These are phyloP conservation scores for Schwanniomyces vanrijiae DNA, from an alignment of 805 yeast genomes.

Conservation along the genomic window DNA sequence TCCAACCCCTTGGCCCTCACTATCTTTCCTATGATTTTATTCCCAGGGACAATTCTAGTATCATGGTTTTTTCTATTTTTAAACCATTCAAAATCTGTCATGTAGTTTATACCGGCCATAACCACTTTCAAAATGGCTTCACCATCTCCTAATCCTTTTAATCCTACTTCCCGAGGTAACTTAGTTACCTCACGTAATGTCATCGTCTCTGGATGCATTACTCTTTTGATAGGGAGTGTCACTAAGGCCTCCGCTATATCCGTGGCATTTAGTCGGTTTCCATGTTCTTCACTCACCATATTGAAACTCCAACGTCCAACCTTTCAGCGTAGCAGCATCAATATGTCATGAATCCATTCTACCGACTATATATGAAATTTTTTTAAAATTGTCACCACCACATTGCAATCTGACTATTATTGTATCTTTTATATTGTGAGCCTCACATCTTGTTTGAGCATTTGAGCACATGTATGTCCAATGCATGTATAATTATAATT, in stretches of 20 bases:
- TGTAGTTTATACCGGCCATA: conserved; percentile 26
- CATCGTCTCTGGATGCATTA: conserved; percentile 18
- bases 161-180: conserved; percentile 23
- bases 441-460: background rate
- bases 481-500: background rate
- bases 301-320: background rate
- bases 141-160: conserved; percentile 6
- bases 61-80: conserved; percentile 4
- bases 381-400: background rate
- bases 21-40: conserved; percentile 31
- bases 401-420: background rate
- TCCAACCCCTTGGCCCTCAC: conserved; percentile 9
- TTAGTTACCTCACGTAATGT: conserved; percentile 24
- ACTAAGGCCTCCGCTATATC: conserved; percentile 1
- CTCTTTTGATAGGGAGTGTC: conserved; percentile 24
- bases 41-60: conserved; percentile 30
- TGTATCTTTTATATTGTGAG: background rate
- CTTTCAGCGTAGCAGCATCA: background rate
- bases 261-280: background rate
- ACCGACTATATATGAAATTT: background rate
- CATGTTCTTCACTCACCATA: background rate
- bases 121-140: conserved; percentile 27
- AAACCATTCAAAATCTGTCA: conserved; percentile 22
- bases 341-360: background rate
- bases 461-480: background rate